Base-by-base conservation (phyloP, 306 rosid genomes). In the Prunus mongolica region DNA sequence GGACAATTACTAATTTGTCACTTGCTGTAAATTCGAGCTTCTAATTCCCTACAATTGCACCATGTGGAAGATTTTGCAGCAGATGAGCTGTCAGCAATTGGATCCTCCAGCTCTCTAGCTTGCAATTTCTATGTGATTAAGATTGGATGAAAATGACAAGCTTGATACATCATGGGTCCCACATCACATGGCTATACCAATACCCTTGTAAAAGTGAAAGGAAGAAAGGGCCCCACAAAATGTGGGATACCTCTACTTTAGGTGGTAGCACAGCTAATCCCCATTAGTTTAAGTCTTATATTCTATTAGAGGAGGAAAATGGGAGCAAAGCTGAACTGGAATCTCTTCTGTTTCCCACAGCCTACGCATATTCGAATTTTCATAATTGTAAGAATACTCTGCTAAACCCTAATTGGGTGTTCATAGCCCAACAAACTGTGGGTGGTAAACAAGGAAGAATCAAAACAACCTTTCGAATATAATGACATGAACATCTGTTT, bases 121-220 rank as follows among this genome's bases (percentile, higher is more conserved):
- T 74, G 72, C 75, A 76, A 67, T 86, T 81, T 86, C 81, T 57
- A 63, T 47, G 81, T 52, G 91, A 91, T 28, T 16, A 71, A 1
- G 88, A 84, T 89, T 19, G 27, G n/a, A 73, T 34, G 89, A 84
- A 60, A 67, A 18, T 50, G 90, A 81, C 90, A 15, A 11, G 50
- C 47, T 86, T 75, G 19, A 76, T 67, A 84, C 77, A 79, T 2
- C 14, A 19, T 0, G 81, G 87, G 88, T 15, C 87, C 89, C 86
- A 79, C 81, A 13, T 84, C 93, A 89, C 96, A 86, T 91, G 96
- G 69, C 78, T 83, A 81, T 70, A 63, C 86, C 82, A 80, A 69
- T 81, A 55, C 73, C 56, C 77, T 41, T 73, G 72, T 77, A 83
- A 82, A 78, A 65, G 57, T 65, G 15, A 24, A 58, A 65, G 50